Evolutionary conservation across 2,329 filamentous ascomycete genomes (phyloP), one percentile per base, ranked within the genome.

Genomic region (Ophiosphaerella korrae): DNA sequence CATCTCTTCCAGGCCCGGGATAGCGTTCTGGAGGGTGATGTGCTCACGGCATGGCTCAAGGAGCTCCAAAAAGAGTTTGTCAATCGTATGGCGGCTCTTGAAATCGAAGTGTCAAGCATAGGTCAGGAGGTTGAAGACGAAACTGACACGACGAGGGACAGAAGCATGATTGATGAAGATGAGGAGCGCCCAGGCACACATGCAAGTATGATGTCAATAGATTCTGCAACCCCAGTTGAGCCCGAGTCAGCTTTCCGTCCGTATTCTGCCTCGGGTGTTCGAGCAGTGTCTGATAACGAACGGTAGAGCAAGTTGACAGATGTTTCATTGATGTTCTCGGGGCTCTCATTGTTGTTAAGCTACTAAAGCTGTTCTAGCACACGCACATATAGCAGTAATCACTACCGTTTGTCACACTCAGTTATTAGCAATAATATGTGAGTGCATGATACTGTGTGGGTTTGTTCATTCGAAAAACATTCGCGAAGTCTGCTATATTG

Each of bases 31-130:
- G 79, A 87, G 29, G 84, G 87, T 0, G 80, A 82, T 2, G 79
- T 84, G 0, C 74, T 96, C 26, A 75, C 78, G 16, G 77, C 75
- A 38, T 92, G 89, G 81, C 72, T 94, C 38, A 77, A 75, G 47
- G 82, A 81, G 53, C 71, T 94, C 11, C 90, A 93, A 67, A 82
- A 82, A 42, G 89, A 95, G 46, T 96, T 96, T 64, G 80, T 89
- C 7, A 61, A 79, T 4, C 78, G 83, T 7, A 92, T 96, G 89
- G 80, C 84, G 18, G 80, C 80, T 1, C 82, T 92, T 24, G 84
- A 89, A 38, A 67, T 68, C n/a, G 74, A 78, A 45, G 66, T 61
- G 9, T 52, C 52, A 23, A 57, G 53, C 29, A 38, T 49, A n/a
- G 46, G 37, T 9, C 46, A 53, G 13, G 50, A 54, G 18, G 52